These are phyloP conservation scores for Cornus suecica DNA, from an alignment of 148 eudicot genomes.

Conservation along the genomic window DNA sequence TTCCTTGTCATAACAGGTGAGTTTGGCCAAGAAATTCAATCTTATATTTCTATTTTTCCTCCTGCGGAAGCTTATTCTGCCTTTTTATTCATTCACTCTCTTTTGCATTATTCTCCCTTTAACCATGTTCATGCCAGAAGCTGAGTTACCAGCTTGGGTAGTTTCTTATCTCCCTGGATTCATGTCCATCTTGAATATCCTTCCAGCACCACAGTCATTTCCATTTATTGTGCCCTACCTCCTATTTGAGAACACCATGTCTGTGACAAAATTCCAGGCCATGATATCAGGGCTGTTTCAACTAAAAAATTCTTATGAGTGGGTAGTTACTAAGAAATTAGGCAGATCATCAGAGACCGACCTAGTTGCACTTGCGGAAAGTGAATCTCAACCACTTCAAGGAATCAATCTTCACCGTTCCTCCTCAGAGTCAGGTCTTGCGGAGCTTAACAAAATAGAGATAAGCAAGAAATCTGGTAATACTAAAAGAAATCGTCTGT, in stretches of 20 bases:
- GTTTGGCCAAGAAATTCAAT: constrained; percentile 72
- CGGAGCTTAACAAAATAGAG: constrained; percentile 57
- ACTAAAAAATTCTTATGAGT: constrained; percentile 75
- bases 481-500: constrained; percentile 58
- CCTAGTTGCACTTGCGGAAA: constrained; percentile 54
- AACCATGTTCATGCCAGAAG: constrained; percentile 94
- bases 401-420: constrained; percentile 39
- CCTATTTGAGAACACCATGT: constrained; percentile 88
- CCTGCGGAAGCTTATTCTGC: constrained; percentile 84
- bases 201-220: constrained; percentile 83
- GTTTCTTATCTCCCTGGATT: constrained; percentile 88
- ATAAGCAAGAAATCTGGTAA: constrained; percentile 46
- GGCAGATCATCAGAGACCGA: constrained; percentile 95
- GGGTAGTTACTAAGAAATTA: constrained; percentile 87
- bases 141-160: constrained; percentile 84
- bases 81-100: constrained; percentile 89
- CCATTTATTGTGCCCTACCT: constrained; percentile 87
- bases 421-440: constrained; percentile 72
- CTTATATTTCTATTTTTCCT: constrained; percentile 81
- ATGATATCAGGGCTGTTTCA: constrained; percentile 89
- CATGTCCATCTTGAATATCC: constrained; percentile 75
- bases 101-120: constrained; percentile 91
- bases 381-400: constrained; percentile 37
- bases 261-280: constrained; percentile 90
- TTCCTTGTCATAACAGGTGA: constrained; percentile 55